Base-by-base conservation (phyloP, 2,329 filamentous ascomycete species). In the Fusarium hainanense region DNA sequence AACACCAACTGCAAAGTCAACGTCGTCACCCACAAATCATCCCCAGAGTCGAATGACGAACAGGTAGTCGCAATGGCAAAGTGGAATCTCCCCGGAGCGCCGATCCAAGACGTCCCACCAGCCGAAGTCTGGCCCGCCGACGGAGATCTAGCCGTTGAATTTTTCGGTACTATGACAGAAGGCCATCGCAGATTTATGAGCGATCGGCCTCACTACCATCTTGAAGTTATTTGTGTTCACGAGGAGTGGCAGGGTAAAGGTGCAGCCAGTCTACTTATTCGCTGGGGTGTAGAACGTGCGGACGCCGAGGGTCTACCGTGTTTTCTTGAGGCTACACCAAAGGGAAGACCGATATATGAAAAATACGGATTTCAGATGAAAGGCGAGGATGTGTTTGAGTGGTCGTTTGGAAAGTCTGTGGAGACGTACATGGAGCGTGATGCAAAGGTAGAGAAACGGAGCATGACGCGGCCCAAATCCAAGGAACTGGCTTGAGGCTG, bases 301-400 rank as follows among this genome's bases (percentile, higher is more conserved):
- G 85, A 87, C 69, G 77, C 74, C 7, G 80, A 79, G 2, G 77
- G 80, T 0, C 66, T 78, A 16, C 81, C 83, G 46, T 79, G 81
- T 12, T 88, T 84, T 73, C 74, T 88, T 2, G 85, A 88, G 62
- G 83, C 85, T 11, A 86, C 85, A 47, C 80, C 79, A 0, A 80
- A 79, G 18, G 86, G 84, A 4, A 81, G 77, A 60, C 78, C 77
- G 1, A 55, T 87, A 20, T 88, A 88, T 76, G 74, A 79, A 61
- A 83, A 79, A 66, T 78, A 82, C 69, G 86, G 85, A 6, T 88
- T 85, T 67, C 71, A 73, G 55, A 74, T 78, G 10, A 63, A 83
- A 18, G 81, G 80, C 4, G 75, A 78, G 44, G 52, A 82, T 16
- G 49, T 49, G 28, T 74, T 85, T 47, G 56, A 61, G 52, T 70